These are phyloP conservation scores for Nothophytophthora sp. DNA, from an alignment of 352 stramenopile species.

Conservation along the genomic window DNA sequence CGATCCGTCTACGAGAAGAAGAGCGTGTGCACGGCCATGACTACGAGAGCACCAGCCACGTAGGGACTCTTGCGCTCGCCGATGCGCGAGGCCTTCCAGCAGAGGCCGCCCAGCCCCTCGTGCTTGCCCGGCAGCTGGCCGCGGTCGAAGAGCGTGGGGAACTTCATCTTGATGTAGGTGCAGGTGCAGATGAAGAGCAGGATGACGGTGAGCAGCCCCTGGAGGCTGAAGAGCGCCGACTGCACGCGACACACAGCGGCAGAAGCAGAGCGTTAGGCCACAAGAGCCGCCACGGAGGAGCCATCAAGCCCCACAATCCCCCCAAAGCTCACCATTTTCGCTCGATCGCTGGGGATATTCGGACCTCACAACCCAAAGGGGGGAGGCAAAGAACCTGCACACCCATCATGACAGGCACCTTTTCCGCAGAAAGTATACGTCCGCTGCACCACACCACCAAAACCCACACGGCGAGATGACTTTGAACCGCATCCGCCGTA, in stretches of 20 bases:
- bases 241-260: conserved; percentile 29
- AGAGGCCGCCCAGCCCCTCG: conserved; percentile 87
- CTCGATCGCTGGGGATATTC: background rate
- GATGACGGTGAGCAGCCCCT: conserved; percentile 95
- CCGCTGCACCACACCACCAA: too few relatives aligned
- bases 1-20: conserved; percentile 69
- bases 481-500: too few relatives aligned
- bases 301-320: too few relatives aligned
- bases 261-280: conserved; percentile 4
- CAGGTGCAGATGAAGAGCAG: conserved; percentile 98
- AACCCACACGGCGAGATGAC: too few relatives aligned
- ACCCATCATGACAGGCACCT: too few relatives aligned
- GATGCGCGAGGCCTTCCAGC: conserved; percentile 93
- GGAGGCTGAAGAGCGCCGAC: conserved; percentile 98
- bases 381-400: background rate
- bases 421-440: too few relatives aligned
- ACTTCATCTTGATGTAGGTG: conserved; percentile 96
- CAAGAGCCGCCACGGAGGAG: background rate
- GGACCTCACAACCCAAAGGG: background rate
- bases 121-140: conserved; percentile 81
- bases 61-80: conserved; percentile 92
- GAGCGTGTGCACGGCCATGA: conserved; percentile 93
- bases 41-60: conserved; percentile 74
- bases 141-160: conserved; percentile 95
- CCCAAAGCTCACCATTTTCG: conserved; percentile 17